Conservation (phyloP, 2,329 filamentous ascomycete genomes). For the Diplodia sapinea region DNA sequence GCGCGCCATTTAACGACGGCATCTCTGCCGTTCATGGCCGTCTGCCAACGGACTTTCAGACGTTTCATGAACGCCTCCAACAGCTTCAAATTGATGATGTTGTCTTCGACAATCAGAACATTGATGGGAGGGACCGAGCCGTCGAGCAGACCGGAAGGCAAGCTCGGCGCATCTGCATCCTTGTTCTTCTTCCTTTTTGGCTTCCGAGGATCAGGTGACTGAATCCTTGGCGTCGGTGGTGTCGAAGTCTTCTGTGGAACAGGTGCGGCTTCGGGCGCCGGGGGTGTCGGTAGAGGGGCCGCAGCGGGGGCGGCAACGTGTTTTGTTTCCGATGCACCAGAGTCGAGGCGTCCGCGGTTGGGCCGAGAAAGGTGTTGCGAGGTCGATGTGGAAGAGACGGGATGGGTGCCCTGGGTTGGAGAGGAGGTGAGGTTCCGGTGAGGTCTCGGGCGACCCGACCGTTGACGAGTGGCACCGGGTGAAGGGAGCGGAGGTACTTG, state of each 20-base stretch:
- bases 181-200: constrained; percentile 52
- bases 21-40: constrained; percentile 93
- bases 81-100: constrained; percentile 94
- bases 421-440: constrained; percentile 79
- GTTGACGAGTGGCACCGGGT: constrained; percentile 70
- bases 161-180: constrained; percentile 41
- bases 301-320: constrained; percentile 50
- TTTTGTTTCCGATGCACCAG: constrained; percentile 52
- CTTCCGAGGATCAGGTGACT: constrained; percentile 59
- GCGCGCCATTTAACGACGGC: constrained; percentile 91
- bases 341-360: constrained; percentile 47
- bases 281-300: constrained; percentile 63
- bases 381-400: constrained; percentile 46
- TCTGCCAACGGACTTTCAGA: constrained; percentile 94
- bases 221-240: constrained; percentile 56
- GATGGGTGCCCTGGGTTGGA: constrained; percentile 66
- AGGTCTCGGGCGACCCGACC: constrained; percentile 66
- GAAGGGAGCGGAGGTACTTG: constrained; percentile 82
- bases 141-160: constrained; percentile 70
- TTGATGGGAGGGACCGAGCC: constrained; percentile 92
- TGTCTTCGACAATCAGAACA: constrained; percentile 96
- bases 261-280: constrained; percentile 46
- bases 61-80: constrained; percentile 95
- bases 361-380: constrained; percentile 44
- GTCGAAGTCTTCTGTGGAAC: constrained; percentile 48